These are phyloP conservation scores for Sparassis latifolia DNA, from an alignment of 1,284 basidiomycete species.

Conservation along the genomic window DNA sequence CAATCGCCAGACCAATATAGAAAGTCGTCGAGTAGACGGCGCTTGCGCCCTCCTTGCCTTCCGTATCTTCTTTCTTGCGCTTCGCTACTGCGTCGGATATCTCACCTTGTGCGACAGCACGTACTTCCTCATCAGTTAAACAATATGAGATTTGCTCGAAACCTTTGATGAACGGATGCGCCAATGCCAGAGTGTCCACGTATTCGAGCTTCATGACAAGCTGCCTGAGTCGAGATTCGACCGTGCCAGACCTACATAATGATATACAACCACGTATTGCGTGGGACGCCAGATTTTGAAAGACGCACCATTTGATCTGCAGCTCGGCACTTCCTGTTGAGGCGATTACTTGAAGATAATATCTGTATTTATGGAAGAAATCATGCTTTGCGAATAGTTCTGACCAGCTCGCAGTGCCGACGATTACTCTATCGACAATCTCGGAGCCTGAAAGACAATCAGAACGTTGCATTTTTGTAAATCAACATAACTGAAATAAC, in stretches of 20 bases:
- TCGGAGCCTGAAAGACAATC: slow-evolving; percentile 59
- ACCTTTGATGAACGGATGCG: slow-evolving; percentile 94
- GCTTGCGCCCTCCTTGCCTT: slow-evolving; percentile 70
- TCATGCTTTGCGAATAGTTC: slow-evolving; percentile 92
- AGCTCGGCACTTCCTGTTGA: slow-evolving; percentile 79
- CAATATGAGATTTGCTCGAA: slow-evolving; percentile 88
- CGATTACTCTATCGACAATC: slow-evolving; percentile 89
- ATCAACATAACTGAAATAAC: background rate
- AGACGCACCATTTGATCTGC: slow-evolving; percentile 88
- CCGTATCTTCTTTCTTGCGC: slow-evolving; percentile 77
- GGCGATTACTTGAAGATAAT: slow-evolving; percentile 98
- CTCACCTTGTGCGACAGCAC: slow-evolving; percentile 86
- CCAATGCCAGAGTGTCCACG: slow-evolving; percentile 85
- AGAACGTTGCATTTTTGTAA: background rate
- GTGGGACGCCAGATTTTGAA: slow-evolving; percentile 3
- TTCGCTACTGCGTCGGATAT: slow-evolving; percentile 66
- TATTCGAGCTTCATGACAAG: slow-evolving; percentile 97
- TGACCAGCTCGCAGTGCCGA: slow-evolving; percentile 83
- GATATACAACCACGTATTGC: background rate
- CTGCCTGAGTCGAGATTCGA: slow-evolving; percentile 95
- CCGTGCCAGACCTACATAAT: slow-evolving; percentile 38
- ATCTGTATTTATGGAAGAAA: slow-evolving; percentile 96
- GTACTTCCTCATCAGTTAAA: slow-evolving; percentile 80
- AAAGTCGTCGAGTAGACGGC: slow-evolving; percentile 91
- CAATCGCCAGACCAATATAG: slow-evolving; percentile 92